Evolutionary conservation across 108 stramenopile genomes (phyloP), one percentile per base, ranked within the genome.

Genomic region (Skeletonema grethae): DNA sequence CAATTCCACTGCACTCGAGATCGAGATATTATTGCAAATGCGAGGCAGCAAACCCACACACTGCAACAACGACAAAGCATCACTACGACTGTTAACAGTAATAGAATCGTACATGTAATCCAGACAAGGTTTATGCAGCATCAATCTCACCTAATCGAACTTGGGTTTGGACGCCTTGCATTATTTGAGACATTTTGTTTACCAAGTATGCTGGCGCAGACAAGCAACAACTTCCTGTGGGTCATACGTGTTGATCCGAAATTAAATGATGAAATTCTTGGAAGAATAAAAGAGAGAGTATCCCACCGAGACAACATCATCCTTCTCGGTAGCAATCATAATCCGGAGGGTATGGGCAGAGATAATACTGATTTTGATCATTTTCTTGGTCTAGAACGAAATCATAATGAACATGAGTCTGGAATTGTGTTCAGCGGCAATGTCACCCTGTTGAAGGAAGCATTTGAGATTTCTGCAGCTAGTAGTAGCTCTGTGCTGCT

Each of bases 121-220:
- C 76, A 80, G 18, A 80, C 87, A 16, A 56, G 88, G 34, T 86
- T 90, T 59, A 90, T 90, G 89, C 89, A 90, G 71, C 16, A 61
- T 11, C 89, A 90, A 66, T 69, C 86, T 4, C 20, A 76, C 57
- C 45, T 90, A n/a, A 10, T 68, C 6, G 61, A 57, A n/a, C 65
- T 90, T 7, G 89, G 86, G 10, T 22, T 67, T 30, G 86, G 86
- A 8, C 76, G 89, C 0, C 59, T 90, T 9, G 53, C 38, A 35
- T 59, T 90, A 8, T 87, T 90, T 61, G 76, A 79, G 46, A 75
- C 85, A 18, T 87, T 90, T 61, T 90, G 89, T 61, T 60, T 90
- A 1, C 86, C 89, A 1, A 72, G 81, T 25, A 75, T 90, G 62
- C 11, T 70, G 34, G 34, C 50, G 0, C 89, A 90, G 63, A 58